A percentile compares a stretch with the other conserved stretches of the same genome.
Conservation (phyloP, 2,329 filamentous ascomycete genomes). For the Fusarium liriodendri region DNA sequence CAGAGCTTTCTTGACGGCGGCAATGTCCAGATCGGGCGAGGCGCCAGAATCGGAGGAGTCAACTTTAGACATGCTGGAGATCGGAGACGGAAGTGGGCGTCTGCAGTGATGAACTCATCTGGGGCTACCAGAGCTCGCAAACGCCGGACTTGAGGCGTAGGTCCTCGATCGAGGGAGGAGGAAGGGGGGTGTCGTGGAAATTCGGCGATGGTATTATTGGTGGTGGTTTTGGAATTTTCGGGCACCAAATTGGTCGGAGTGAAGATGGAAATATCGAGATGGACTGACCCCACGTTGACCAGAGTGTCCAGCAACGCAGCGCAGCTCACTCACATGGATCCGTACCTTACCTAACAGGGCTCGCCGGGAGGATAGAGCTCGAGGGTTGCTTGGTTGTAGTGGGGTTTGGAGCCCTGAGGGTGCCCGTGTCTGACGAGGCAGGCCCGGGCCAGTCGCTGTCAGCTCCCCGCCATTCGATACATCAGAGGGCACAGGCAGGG, state of each 20-base stretch:
- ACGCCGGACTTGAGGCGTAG: conserved; percentile 26
- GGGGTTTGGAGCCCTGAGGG: conserved; percentile 38
- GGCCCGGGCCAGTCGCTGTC: neutral
- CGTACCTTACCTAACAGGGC: conserved; percentile 18
- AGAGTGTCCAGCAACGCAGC: conserved; percentile 5
- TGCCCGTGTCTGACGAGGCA: neutral
- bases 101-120: conserved; percentile 47
- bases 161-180: conserved; percentile 17
- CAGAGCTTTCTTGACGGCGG: conserved; percentile 61
- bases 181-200: conserved; percentile 1
- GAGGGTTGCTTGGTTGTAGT: conserved; percentile 26
- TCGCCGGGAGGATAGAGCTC: conserved; percentile 5
- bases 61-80: conserved; percentile 51
- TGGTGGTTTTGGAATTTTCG: conserved; percentile 32
- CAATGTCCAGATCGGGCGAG: conserved; percentile 60
- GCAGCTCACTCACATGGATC: neutral
- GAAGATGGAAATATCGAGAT: conserved; percentile 37
- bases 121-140: conserved; percentile 46
- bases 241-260: conserved; percentile 34
- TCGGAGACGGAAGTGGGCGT: conserved; percentile 31
- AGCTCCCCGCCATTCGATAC: neutral
- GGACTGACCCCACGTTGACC: conserved; percentile 37
- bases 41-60: conserved; percentile 57
- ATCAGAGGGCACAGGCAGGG: neutral
- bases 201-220: conserved; percentile 19